Base-by-base conservation (phyloP, 352 stramenopile genomes). In the Pilasporangium apinafurcum region DNA sequence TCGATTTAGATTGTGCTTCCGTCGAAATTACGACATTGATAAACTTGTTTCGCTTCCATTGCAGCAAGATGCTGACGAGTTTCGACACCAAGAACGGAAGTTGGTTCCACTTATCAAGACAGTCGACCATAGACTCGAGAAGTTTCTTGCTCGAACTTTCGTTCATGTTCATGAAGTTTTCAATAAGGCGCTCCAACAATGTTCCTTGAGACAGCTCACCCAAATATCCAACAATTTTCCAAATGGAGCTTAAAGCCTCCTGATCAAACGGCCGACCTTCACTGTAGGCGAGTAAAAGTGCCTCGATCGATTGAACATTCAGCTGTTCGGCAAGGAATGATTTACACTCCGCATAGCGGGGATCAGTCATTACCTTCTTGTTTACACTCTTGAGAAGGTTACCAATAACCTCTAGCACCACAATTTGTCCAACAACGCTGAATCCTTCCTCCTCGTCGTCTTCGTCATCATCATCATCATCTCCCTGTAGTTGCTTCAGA, bases 111-210 rank as follows among this genome's bases (percentile, higher is more conserved):
- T 86, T 80, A 14, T 64, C 57, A 14, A 91, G 66, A 35, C 76
- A 91, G 36, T 89, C 63, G 35, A 91, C 58, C 71, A 91, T 85
- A 8, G 76, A 79, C 43, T 86, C 71, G n/a, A 91, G 51, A 9
- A 86, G 59, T 45, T 79, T 83, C 43, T 72, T 75, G 51, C 67
- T 89, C 9, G 68, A 86, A 10, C 61, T 79, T 26, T 83, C 70
- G 37, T 89, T 68, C 63, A 89, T 83, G 26, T 48, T 50, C 76
- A 89, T 84, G n/a, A 89, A 44, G 12, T 73, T 76, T 21, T 74
- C 59, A 4, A 91, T 58, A 4, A 91, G 45, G 16, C 45, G 62
- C 22, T 91, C 74, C 21, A 87, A 38, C 37, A 91, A 46, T 7
- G 50, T 37, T n/a, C 64, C 68, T 50, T 86, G 56, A 3, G 68